Percentiles rank a stretch among this genome's conserved stretches.
Evolutionary conservation across 1,284 basidiomycete genomes (phyloP).

Genomic region (Lentinus polychrous): DNA sequence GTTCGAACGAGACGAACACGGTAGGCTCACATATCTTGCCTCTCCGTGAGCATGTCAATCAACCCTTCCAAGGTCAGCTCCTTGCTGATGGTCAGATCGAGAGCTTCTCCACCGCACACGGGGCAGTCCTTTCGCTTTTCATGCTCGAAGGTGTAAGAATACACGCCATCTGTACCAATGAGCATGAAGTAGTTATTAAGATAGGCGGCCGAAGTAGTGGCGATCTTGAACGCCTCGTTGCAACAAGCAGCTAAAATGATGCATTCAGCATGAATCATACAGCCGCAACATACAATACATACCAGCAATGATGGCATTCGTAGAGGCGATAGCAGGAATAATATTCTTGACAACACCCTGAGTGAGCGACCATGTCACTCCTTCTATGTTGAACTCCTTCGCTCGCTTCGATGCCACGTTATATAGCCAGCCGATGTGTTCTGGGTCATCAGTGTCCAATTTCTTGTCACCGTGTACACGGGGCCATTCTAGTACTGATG

Average conservation of each 20-base stretch:
- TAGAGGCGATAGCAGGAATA: constrained; percentile 96
- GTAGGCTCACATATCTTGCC: constrained; percentile 75
- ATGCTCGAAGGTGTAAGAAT: constrained; percentile 97
- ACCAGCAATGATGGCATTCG: constrained; percentile 95
- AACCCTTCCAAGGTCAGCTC: constrained; percentile 79
- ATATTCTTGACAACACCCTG: constrained; percentile 99
- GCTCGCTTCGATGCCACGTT: constrained; percentile 76
- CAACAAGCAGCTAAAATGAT: constrained; percentile 80
- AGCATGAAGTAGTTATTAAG: constrained; percentile 99
- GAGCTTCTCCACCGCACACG: constrained; percentile 90
- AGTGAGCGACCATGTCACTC: constrained; percentile 95
- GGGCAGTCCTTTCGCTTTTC: constrained; percentile 92
- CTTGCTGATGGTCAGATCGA: constrained; percentile 60
- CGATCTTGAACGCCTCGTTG: constrained; percentile 99
- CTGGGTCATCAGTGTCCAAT: constrained; percentile 93
- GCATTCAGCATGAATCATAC: neutral
- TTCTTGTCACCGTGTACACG: constrained; percentile 88
- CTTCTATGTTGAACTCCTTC: constrained; percentile 91
- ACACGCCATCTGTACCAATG: constrained; percentile 93
- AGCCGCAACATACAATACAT: constrained; percentile 13
- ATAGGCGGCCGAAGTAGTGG: constrained; percentile 89
- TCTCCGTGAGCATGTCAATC: constrained; percentile 80
- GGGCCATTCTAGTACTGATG: constrained; percentile 98
- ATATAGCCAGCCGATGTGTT: constrained; percentile 95
- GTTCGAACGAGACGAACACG: neutral